A percentile compares a stretch with the other conserved stretches of the same genome.
These are phyloP conservation scores for Phaeotremella fagi DNA, from an alignment of 768 basidiomycete species.

Conservation along the genomic window DNA sequence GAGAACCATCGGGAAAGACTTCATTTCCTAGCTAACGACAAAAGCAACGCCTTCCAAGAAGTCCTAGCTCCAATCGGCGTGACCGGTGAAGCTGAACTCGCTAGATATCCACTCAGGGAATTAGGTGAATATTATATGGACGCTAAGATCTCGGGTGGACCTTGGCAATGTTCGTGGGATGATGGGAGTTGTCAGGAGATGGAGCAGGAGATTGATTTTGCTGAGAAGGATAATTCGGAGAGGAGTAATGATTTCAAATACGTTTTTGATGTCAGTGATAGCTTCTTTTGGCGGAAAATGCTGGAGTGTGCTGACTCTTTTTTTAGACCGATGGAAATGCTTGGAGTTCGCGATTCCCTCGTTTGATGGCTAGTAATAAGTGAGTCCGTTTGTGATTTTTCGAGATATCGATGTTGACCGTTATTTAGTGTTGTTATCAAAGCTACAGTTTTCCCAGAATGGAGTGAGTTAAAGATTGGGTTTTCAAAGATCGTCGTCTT, in stretches of 20 bases:
- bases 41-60: constrained; percentile 25
- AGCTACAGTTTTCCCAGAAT: constrained; percentile 49
- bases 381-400: constrained; percentile 14
- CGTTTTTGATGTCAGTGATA: constrained; percentile 48
- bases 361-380: constrained; percentile 49
- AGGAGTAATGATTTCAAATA: constrained; percentile 49
- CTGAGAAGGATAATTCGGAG: constrained; percentile 42
- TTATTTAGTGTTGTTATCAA: constrained; percentile 47
- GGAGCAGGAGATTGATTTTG: constrained; percentile 45
- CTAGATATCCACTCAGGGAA: constrained; percentile 29
- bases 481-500: neutral
- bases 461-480: constrained; percentile 37
- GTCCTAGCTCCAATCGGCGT: constrained; percentile 40
- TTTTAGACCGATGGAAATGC: constrained; percentile 48
- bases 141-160: constrained; percentile 44
- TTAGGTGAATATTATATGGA: constrained; percentile 48
- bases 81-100: constrained; percentile 40
- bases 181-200: constrained; percentile 49
- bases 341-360: constrained; percentile 49
- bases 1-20: constrained; percentile 47
- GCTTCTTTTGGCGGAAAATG: neutral
- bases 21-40: constrained; percentile 45
- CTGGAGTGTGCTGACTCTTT: neutral
- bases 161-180: constrained; percentile 48
- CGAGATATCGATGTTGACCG: neutral